Conservation (phyloP, 139 green algal species). For the Parachlorella kessleri region DNA sequence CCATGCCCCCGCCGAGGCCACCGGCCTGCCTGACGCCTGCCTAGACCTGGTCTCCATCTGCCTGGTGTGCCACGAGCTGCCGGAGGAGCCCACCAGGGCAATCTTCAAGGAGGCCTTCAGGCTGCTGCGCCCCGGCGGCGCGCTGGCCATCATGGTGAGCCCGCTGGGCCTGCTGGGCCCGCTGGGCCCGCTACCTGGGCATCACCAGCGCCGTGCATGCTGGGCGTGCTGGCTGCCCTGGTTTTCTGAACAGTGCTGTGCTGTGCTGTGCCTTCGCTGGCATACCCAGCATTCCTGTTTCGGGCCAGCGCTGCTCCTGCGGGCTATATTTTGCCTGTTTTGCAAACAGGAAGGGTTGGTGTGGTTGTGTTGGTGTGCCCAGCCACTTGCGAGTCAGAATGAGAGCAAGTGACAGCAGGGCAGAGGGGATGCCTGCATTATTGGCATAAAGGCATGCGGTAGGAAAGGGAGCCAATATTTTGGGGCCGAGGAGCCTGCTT, state of each 20-base stretch:
- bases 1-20: slow-evolving; percentile 69
- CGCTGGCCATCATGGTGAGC: slow-evolving; percentile 48
- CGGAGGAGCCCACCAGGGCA: slow-evolving; percentile 40
- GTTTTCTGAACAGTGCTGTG: background rate
- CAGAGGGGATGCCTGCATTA: too few species aligned
- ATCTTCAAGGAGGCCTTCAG: slow-evolving; percentile 71
- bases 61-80: slow-evolving; percentile 83
- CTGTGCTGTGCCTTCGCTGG: background rate
- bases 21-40: slow-evolving; percentile 45
- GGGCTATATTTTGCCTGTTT: too few species aligned
- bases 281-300: too few species aligned
- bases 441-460: too few species aligned
- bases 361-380: too few species aligned
- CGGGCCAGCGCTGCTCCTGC: too few species aligned
- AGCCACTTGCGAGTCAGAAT: too few species aligned
- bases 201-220: background rate
- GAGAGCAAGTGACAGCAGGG: too few species aligned
- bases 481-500: too few species aligned
- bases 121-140: slow-evolving; percentile 61
- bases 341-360: too few species aligned
- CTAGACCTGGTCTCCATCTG: slow-evolving; percentile 78
- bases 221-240: background rate
- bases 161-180: background rate
- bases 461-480: too few species aligned
- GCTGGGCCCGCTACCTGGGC: background rate